A percentile compares a stretch with the other conserved stretches of the same genome.
Conservation (phyloP, 2,329 filamentous ascomycete species). For the Elsinoe batatas region DNA sequence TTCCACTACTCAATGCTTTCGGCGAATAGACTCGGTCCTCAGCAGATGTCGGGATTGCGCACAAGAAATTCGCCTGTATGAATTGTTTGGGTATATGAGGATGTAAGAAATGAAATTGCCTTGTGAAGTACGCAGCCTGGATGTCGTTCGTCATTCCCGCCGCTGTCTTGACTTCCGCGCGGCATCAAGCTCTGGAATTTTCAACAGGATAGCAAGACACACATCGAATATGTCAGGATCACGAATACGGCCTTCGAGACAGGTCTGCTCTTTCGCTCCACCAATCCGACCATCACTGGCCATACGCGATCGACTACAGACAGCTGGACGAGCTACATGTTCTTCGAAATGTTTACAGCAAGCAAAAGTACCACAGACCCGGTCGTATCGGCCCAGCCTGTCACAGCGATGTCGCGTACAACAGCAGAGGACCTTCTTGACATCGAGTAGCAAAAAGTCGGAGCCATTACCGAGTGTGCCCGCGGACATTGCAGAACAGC, state of each 20-base stretch:
- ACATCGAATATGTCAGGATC: neutral
- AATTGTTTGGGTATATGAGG: neutral
- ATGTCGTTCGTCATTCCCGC: constrained; percentile 10
- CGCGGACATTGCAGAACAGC: constrained; percentile 10
- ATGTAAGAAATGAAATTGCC: constrained; percentile 7
- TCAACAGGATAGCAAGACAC: neutral
- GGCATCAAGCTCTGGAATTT: neutral
- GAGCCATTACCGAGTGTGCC: neutral
- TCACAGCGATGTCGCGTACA: neutral
- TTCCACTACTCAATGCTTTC: neutral
- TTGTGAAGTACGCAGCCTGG: constrained; percentile 7
- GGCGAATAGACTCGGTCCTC: neutral
- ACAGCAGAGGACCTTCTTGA: neutral
- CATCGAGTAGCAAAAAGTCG: neutral
- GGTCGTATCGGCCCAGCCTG: neutral
- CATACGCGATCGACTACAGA: neutral
- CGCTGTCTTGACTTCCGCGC: constrained; percentile 3
- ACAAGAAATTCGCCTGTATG: neutral
- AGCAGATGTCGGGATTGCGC: neutral
- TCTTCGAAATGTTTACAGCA: neutral
- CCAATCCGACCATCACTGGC: neutral
- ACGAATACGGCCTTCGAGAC: neutral
- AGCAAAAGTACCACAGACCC: neutral
- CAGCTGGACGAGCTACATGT: neutral
- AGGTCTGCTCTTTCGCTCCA: neutral